Percentiles rank a stretch among this genome's conserved stretches.
Evolutionary conservation across 768 basidiomycete genomes (phyloP).

Genomic region (Termitomyces titanicus): DNA sequence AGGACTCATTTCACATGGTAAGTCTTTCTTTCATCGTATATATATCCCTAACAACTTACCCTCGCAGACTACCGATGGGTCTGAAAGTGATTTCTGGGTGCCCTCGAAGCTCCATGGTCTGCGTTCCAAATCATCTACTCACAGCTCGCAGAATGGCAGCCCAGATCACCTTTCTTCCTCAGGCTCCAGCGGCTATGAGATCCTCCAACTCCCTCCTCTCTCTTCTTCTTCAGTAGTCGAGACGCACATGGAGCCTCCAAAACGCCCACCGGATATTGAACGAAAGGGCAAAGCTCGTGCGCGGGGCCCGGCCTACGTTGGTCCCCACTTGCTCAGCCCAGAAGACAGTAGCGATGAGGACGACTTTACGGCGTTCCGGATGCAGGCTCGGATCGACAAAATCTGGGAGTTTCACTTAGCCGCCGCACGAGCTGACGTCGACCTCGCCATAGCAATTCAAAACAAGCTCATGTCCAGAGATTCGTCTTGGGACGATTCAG

Average conservation of each 20-base stretch:
- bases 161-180: slow-evolving; percentile 18
- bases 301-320: slow-evolving; percentile 29
- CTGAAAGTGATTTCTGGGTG: slow-evolving; percentile 26
- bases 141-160: slow-evolving; percentile 23
- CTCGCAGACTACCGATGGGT: slow-evolving; percentile 24
- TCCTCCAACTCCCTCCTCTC: slow-evolving; percentile 18
- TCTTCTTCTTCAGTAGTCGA: slow-evolving; percentile 3
- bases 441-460: slow-evolving; percentile 35
- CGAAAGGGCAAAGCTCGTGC: slow-evolving; percentile 16
- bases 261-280: slow-evolving; percentile 18
- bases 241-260: slow-evolving; percentile 12
- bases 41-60: slow-evolving; percentile 16
- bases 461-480: slow-evolving; percentile 32
- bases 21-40: slow-evolving; percentile 16
- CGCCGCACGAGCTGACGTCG: slow-evolving; percentile 40
- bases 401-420: slow-evolving; percentile 48
- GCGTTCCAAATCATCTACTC: slow-evolving; percentile 15
- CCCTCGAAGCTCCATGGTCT: slow-evolving; percentile 11
- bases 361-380: slow-evolving; percentile 41
- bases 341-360: slow-evolving; percentile 31
- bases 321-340: slow-evolving; percentile 28
- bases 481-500: slow-evolving; percentile 21
- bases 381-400: slow-evolving; percentile 41
- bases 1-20: slow-evolving; percentile 23
- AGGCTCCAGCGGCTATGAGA: slow-evolving; percentile 20